phyloP scores from a whole-genome alignment of 352 stramenopile species.

The Phytophthora lateralis region DNA sequence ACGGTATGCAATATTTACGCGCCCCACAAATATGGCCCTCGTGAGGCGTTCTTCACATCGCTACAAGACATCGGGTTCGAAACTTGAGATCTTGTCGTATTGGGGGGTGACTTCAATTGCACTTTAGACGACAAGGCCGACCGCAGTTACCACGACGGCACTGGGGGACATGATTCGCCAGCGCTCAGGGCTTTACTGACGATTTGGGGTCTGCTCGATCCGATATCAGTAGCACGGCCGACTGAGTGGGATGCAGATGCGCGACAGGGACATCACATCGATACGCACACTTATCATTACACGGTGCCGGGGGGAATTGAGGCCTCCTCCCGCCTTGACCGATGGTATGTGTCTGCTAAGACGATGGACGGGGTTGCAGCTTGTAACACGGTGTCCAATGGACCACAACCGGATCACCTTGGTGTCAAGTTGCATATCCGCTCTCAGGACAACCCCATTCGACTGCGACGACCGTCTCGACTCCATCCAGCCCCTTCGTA shows the following conservation, averaged over 20 bases:
- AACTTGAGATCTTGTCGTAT: neutral
- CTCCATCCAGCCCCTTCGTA: neutral
- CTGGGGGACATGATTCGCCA: neutral
- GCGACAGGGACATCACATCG: neutral
- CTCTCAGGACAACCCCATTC: neutral
- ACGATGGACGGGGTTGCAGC: neutral
- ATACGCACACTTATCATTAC: neutral
- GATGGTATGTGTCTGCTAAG: neutral
- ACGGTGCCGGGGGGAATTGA: neutral
- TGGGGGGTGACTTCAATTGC: constrained; percentile 3
- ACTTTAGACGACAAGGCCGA: neutral
- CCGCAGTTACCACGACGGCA: neutral
- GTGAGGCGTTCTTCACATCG: too few relatives aligned
- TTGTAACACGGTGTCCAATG: neutral
- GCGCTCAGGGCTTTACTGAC: neutral
- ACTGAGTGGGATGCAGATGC: neutral
- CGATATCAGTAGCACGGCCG: neutral
- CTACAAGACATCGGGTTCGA: neutral
- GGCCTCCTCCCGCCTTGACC: neutral
- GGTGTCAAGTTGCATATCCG: neutral
- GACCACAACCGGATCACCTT: neutral
- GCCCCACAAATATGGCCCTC: neutral
- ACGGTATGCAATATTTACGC: constrained; percentile 1
- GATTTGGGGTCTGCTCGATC: neutral
- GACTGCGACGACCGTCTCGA: neutral